These are phyloP conservation scores for Nothomitra cinnamomea DNA, from an alignment of 2,329 filamentous ascomycete genomes.

Conservation along the genomic window DNA sequence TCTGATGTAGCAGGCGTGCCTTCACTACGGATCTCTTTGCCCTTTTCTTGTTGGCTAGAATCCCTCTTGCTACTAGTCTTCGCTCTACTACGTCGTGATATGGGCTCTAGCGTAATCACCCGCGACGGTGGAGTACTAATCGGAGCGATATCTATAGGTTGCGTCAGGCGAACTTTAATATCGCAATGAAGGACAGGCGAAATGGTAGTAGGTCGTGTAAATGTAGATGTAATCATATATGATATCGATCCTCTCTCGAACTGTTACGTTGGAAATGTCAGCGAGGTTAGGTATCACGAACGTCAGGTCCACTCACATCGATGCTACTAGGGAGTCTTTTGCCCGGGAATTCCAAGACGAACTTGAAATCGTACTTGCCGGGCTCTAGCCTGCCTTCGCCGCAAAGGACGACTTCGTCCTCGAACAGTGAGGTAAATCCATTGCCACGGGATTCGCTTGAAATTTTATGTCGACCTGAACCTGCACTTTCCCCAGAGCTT, in stretches of 20 bases:
- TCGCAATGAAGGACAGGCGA: slow-evolving; percentile 66
- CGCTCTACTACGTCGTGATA: slow-evolving; percentile 51
- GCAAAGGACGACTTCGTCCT: slow-evolving; percentile 66
- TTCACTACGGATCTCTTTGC: slow-evolving; percentile 5
- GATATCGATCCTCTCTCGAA: slow-evolving; percentile 90
- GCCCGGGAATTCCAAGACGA: slow-evolving; percentile 52
- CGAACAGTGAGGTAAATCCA: slow-evolving; percentile 64
- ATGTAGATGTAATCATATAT: slow-evolving; percentile 76
- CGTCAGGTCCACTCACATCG: slow-evolving; percentile 45
- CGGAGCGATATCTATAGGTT: slow-evolving; percentile 69
- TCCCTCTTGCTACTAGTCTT: slow-evolving; percentile 32
- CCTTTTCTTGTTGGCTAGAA: slow-evolving; percentile 13
- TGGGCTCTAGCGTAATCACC: slow-evolving; percentile 73
- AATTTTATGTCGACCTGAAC: slow-evolving; percentile 35
- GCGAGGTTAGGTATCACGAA: background rate
- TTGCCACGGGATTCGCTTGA: slow-evolving; percentile 31
- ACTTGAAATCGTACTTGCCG: slow-evolving; percentile 64
- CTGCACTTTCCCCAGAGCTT: slow-evolving; percentile 31
- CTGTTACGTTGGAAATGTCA: slow-evolving; percentile 29
- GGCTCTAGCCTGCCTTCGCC: slow-evolving; percentile 60
- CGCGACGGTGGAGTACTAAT: slow-evolving; percentile 59
- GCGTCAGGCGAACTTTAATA: slow-evolving; percentile 59
- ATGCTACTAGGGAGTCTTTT: slow-evolving; percentile 75
- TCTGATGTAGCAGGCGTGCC: background rate
- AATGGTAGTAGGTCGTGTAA: slow-evolving; percentile 79